Evolutionary conservation across 495 filamentous ascomycete genomes (phyloP), one percentile per base, ranked within the genome.

Genomic region (Wilcoxina mikolae): DNA sequence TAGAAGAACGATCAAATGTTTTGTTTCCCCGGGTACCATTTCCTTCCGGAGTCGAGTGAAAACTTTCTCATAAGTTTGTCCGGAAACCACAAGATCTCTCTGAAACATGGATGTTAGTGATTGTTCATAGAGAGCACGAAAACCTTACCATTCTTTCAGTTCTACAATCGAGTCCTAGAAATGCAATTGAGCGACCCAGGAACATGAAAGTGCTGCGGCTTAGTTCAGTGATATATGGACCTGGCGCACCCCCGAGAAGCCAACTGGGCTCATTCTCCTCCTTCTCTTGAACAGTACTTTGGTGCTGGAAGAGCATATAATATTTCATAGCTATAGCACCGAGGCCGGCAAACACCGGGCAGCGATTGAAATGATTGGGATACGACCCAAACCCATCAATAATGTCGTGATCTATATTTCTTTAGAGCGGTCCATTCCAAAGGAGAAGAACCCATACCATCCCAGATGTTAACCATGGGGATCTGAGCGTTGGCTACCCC

Each of bases 251-350:
- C 23, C 91, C 91, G 15, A 95, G 72, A 25, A 88, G 67, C 93
- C 93, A 98, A 66, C 84, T 94, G 7, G 89, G 87, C 66, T 98
- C 91, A 15, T 85, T 76, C 53, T 77, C 70, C 58, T 88, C 79
- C 0, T 78, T 82, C 68, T 95, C 90, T 15, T 82, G 78, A 0
- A 76, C 73, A 20, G 90, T 72, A 60, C 81, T 91, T 67, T 98
- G 91, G 62, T 98, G 91, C 68, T 98, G 91, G 71, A 96, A 98
- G 4, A 98, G 75, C 79, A 98, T 80, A 63, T 98, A 98, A 64
- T 95, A 95, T 66, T 96, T 98, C 74, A 90, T 95, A 1, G 90
- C 91, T 45, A 95, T 78, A 45, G 81, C 81, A 9, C 91, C 91
- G 35, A 98, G 68, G 2, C 91, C 91, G 2, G 79, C 82, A 60